Evolutionary conservation across 2,329 filamentous ascomycete species (phyloP), one percentile per base, ranked within the genome.

Genomic region (Colletotrichum destructivum): DNA sequence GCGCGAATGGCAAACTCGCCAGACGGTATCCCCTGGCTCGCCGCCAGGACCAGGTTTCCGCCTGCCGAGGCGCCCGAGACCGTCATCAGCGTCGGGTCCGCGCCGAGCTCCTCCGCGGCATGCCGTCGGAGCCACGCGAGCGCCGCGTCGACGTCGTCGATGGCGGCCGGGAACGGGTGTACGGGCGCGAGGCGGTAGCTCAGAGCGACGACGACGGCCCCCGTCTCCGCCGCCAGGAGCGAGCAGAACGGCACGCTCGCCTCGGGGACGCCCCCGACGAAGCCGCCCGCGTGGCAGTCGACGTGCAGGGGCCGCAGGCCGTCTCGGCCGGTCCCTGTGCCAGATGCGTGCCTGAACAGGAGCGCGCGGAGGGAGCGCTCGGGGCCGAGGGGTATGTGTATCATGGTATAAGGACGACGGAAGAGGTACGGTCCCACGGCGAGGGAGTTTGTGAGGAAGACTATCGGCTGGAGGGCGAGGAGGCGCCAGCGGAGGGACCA

Each of bases 101-200:
- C 81, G 15, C 79, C 79, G 73, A 80, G 82, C 38, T 79, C 71
- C 0, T 67, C 61, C 61, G 78, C 79, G 0, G 84, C 82, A 57
- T 86, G 80, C 6, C 78, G 74, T 4, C 81, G 73, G 2, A 87
- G 74, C 75, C 79, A 87, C 54, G 76, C 74, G 15, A 87, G 75
- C 0, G 82, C 79, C 51, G 84, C 83, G 63, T 86, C 83, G 2
- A 84, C 79, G 74, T 89, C 87, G 64, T 88, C 78, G 2, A 88
- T 78, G 4, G 83, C 83, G 1, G 77, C 79, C 0, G 87, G 87
- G 68, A 88, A 89, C 31, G 80, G 78, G 73, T 88, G 79, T 69
- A 88, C 86, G 0, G 87, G 87, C 9, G 86, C 87, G 42, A 87
- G 81, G 1, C 87, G 80, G 73, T 89, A 88, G 21, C 87, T 85